Conservation (phyloP, 768 basidiomycete genomes). For the Kwoniella dendrophila region DNA sequence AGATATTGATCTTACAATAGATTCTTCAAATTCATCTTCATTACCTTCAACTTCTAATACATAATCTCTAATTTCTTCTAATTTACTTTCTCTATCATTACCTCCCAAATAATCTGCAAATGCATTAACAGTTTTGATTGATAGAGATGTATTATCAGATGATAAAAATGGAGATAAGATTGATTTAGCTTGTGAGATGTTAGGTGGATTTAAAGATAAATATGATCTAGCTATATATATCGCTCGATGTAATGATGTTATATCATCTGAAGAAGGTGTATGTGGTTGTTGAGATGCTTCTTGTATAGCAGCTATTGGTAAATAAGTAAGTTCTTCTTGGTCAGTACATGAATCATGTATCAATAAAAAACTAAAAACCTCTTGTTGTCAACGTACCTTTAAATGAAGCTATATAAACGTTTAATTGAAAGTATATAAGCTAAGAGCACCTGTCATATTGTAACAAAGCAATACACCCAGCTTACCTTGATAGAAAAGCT, state of each 20-base stretch:
- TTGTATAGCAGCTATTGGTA: slow-evolving; percentile 44
- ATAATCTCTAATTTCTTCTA: slow-evolving; percentile 83
- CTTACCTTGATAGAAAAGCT: slow-evolving; percentile 56
- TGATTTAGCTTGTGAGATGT: slow-evolving; percentile 21
- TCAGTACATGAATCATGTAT: background rate
- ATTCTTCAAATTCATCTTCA: slow-evolving; percentile 70
- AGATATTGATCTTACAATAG: slow-evolving; percentile 73
- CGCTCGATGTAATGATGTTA: slow-evolving; percentile 39
- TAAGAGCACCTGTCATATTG: background rate
- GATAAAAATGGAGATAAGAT: slow-evolving; percentile 34
- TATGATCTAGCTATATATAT: slow-evolving; percentile 55
- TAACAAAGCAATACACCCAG: background rate
- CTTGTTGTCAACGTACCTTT: slow-evolving; percentile 38
- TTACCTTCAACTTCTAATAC: slow-evolving; percentile 83
- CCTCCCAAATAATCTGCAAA: slow-evolving; percentile 69
- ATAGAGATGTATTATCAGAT: slow-evolving; percentile 24
- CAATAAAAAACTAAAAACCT: too few relatives aligned
- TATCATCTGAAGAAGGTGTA: slow-evolving; percentile 24
- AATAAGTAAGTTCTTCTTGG: background rate
- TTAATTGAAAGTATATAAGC: slow-evolving; percentile 21
- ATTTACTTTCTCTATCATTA: slow-evolving; percentile 59
- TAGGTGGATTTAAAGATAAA: slow-evolving; percentile 45
- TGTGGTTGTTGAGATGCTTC: slow-evolving; percentile 47
- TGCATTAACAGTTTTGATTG: slow-evolving; percentile 63
- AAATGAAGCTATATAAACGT: slow-evolving; percentile 42